Evolutionary conservation across 2,329 filamentous ascomycete species (phyloP), one percentile per base, ranked within the genome.

Genomic region (Aspergillus pseudoterreus): DNA sequence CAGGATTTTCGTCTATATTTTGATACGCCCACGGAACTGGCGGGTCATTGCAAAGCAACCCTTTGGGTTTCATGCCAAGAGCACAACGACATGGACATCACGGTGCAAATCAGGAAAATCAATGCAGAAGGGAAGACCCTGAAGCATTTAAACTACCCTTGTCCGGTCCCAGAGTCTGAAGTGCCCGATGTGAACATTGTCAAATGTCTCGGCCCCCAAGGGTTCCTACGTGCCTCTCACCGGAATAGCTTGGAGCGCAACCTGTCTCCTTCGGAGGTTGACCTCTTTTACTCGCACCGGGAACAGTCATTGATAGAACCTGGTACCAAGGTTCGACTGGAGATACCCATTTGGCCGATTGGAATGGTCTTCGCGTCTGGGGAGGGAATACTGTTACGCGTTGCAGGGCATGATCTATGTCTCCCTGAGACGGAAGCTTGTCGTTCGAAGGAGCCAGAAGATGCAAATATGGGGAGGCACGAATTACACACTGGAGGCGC

Each of bases 21-120:
- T 17, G 15, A 15, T 38, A 17, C 14, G 11, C 15, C 14, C 12
- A 53, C 51, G 3, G 42, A 47, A 6, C 6, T 53, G 6, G 38
- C 35, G 6, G 51, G 51, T 1, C 43, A 36, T 38, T 10, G 45
- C 4, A 35, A 24, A 21, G 47, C 39, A 3, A 30, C 21, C 6
- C 41, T 54, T 2, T 54, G 33, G 21, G 21, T 54, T 12, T 54
- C 52, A 17, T 47, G 43, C 24, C 19, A 30, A 4, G 38, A 44
- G 5, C 32, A 45, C 11, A 27, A 43, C 2, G 48, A 54, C 41
- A 24, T 54, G 15, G 35, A 38, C 15, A 8, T 38, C 9, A 17
- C 15, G 14, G 35, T 38, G 8, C 35, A 38, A 17, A n/a, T 38
- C 35, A 9, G 35, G 15, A 38, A 38, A 17, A 38, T 38, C 15